These are phyloP conservation scores for Daldinia concentrica DNA, from an alignment of 495 filamentous ascomycete species.

Conservation along the genomic window DNA sequence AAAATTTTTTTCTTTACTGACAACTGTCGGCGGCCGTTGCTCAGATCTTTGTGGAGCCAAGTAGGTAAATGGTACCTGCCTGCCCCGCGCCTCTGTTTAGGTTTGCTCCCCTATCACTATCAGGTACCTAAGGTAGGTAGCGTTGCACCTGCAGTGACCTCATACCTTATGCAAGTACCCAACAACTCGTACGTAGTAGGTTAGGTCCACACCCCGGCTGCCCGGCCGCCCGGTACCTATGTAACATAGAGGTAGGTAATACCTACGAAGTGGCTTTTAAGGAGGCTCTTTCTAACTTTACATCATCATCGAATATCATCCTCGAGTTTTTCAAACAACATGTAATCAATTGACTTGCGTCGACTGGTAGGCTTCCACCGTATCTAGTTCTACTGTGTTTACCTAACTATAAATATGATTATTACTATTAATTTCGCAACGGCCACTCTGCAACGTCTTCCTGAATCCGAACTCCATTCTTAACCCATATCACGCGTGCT, in stretches of 20 bases:
- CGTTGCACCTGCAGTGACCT: conserved; percentile 26
- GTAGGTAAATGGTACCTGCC: conserved; percentile 7
- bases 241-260: too few relatives aligned
- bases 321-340: too few relatives aligned
- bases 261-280: neutral
- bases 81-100: conserved; percentile 26
- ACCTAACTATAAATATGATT: conserved; percentile 2
- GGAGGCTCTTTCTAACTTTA: neutral
- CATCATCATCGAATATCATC: neutral
- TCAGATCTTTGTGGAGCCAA: conserved; percentile 11
- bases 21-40: conserved; percentile 20
- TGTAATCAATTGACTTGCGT: conserved; percentile 33
- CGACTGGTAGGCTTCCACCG: neutral
- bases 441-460: conserved; percentile 44
- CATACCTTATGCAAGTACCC: conserved; percentile 16
- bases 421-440: conserved; percentile 31
- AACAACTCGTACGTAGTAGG: too few relatives aligned
- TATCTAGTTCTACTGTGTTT: too few relatives aligned
- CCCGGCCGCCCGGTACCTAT: conserved; percentile 8
- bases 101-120: conserved; percentile 13
- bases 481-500: conserved; percentile 44
- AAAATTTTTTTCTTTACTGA: conserved; percentile 7
- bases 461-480: conserved; percentile 43
- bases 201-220: neutral
- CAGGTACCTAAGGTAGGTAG: neutral